Percentiles rank a stretch among this genome's conserved stretches.
Evolutionary conservation across 345 rosid species (phyloP).

Genomic region (Psidium friedrichsthalianum): DNA sequence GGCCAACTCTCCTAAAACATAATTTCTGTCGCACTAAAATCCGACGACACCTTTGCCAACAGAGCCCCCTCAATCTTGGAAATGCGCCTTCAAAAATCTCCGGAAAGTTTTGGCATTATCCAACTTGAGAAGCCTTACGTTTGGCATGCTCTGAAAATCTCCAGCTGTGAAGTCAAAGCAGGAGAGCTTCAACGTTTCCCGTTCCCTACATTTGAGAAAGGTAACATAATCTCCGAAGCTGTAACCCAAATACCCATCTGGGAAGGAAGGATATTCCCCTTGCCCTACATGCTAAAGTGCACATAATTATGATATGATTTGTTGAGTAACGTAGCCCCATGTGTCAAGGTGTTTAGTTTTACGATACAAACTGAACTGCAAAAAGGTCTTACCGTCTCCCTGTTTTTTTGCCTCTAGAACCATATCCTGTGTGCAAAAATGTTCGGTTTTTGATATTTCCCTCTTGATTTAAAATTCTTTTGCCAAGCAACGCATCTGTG

Average conservation of each 20-base stretch:
- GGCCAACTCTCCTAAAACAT: not conserved
- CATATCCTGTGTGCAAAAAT: not conserved
- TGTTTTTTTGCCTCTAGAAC: not conserved
- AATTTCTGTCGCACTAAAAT: too few species aligned
- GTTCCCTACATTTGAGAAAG: not conserved
- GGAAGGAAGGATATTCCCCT: not conserved
- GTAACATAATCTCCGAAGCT: not conserved
- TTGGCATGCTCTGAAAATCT: not conserved
- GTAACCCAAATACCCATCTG: not conserved
- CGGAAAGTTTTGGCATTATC: not conserved
- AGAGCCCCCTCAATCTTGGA: not conserved
- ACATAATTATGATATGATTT: too few species aligned
- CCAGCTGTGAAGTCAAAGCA: not conserved
- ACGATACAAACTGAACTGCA: too few species aligned
- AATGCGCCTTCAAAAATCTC: not conserved
- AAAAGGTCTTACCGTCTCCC: not conserved
- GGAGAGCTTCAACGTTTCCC: not conserved
- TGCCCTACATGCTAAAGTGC: not conserved
- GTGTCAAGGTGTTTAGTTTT: too few species aligned
- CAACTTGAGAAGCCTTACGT: not conserved
- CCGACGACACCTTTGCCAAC: not conserved
- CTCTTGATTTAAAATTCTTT: not conserved
- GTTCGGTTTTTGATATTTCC: too few species aligned
- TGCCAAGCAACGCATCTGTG: not conserved
- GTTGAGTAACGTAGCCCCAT: too few species aligned